A percentile compares a stretch with the other conserved stretches of the same genome.
phyloP scores from a whole-genome alignment of 2,329 filamentous ascomycete species.

The Orbilia blumenaviensis region DNA sequence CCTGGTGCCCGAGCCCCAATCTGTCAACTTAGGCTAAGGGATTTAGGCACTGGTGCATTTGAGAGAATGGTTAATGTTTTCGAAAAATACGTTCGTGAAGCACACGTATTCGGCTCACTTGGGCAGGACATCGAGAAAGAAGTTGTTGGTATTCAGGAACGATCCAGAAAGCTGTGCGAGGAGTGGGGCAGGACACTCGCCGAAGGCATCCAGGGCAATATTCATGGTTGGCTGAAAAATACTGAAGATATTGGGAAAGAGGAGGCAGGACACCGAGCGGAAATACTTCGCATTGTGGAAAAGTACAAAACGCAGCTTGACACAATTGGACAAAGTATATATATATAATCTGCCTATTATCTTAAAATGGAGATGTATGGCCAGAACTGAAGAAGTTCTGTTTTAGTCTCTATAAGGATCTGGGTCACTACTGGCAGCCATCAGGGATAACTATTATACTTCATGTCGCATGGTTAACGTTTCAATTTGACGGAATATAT shows the following conservation, averaged over 20 bases:
- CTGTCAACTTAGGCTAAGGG: background rate
- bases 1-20: background rate
- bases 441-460: no score
- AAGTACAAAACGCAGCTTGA: background rate
- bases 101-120: background rate
- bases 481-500: no score
- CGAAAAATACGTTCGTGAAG: background rate
- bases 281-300: background rate
- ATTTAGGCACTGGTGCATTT: background rate
- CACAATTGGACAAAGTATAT: background rate
- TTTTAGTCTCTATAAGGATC: no score
- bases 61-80: conserved; percentile 1
- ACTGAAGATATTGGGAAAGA: background rate
- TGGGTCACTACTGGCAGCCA: no score
- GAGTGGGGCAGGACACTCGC: background rate
- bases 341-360: no score
- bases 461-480: no score
- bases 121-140: background rate
- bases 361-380: no score
- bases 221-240: background rate
- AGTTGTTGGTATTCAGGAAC: background rate
- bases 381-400: no score
- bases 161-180: background rate
- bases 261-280: background rate
- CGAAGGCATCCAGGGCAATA: background rate